phyloP scores from a whole-genome alignment of 768 basidiomycete genomes.

The Kwoniella botswanensis region DNA sequence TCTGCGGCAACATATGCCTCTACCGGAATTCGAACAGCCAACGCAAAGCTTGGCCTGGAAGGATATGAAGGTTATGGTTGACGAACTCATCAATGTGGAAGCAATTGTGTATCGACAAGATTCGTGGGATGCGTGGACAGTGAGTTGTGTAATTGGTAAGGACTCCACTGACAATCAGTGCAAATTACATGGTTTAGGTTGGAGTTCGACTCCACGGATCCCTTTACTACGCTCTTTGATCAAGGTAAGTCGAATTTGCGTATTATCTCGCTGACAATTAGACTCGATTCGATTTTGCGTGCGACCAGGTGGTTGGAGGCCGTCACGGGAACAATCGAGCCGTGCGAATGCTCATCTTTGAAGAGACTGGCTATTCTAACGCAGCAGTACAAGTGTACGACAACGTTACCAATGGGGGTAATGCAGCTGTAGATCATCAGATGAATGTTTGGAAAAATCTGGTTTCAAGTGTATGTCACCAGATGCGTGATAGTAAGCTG shows the following conservation, averaged over 20 bases:
- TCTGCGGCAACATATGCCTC: conserved; percentile 55
- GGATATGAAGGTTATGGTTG: conserved; percentile 26
- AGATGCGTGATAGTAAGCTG: not conserved
- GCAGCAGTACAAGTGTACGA: not conserved
- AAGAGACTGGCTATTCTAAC: not conserved
- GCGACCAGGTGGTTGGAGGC: not conserved
- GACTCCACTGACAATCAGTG: conserved; percentile 1
- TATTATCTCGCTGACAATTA: not conserved
- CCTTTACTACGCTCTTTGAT: conserved; percentile 11
- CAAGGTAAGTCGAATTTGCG: conserved; percentile 16
- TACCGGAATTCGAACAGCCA: conserved; percentile 39
- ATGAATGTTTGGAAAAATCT: conserved; percentile 29
- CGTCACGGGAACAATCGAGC: not conserved
- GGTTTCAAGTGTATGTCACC: conserved; percentile 11
- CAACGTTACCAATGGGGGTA: not conserved
- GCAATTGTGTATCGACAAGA: not conserved
- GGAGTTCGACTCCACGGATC: not conserved
- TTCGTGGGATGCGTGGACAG: conserved; percentile 27
- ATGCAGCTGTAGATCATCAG: conserved; percentile 1
- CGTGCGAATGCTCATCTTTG: not conserved
- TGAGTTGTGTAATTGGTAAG: conserved; percentile 6
- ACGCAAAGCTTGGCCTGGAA: conserved; percentile 22
- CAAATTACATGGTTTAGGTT: conserved; percentile 1
- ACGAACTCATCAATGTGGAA: conserved; percentile 28
- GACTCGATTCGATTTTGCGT: conserved; percentile 7